These are phyloP conservation scores for Diacronema lutheri DNA, from an alignment of 78 protist genomes.

Conservation along the genomic window DNA sequence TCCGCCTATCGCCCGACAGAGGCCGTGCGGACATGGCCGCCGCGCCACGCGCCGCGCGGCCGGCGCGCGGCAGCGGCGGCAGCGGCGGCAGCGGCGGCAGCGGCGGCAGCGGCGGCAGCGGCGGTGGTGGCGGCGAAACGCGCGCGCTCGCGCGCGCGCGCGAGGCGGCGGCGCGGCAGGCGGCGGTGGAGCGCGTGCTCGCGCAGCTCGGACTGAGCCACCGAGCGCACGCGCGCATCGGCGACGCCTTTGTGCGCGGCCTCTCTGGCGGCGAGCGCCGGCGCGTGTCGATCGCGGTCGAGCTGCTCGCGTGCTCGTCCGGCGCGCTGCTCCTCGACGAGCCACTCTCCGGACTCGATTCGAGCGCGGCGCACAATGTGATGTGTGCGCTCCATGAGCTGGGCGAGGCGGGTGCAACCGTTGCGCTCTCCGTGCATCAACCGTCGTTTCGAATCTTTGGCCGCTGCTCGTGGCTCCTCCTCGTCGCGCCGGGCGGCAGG, in stretches of 20 bases:
- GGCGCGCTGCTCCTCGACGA: conserved; percentile 1
- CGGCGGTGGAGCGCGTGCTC: background rate
- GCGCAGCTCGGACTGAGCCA: conserved; percentile 60
- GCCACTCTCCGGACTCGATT: conserved; percentile 23
- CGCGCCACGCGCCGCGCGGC: no score
- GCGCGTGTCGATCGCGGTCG: conserved; percentile 64
- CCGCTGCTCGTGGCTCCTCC: background rate
- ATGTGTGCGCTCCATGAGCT: background rate
- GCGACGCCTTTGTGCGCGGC: conserved; percentile 77
- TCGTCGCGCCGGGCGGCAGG: conserved; percentile 7
- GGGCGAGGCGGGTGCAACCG: background rate
- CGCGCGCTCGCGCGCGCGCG: no score
- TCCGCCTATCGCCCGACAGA: background rate
- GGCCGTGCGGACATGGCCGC: no score
- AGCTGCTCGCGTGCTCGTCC: conserved; percentile 33
- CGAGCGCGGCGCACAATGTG: background rate
- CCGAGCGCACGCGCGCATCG: conserved; percentile 59
- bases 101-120: no score
- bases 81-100: no score
- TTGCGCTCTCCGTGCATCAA: background rate
- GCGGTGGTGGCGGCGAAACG: no score
- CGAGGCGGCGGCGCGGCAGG: no score
- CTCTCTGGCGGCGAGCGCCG: conserved; percentile 89
- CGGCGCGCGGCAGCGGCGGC: no score
- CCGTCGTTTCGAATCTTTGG: background rate